Base-by-base conservation (phyloP, 2,329 filamentous ascomycete species). In the Lachnellula arida region DNA sequence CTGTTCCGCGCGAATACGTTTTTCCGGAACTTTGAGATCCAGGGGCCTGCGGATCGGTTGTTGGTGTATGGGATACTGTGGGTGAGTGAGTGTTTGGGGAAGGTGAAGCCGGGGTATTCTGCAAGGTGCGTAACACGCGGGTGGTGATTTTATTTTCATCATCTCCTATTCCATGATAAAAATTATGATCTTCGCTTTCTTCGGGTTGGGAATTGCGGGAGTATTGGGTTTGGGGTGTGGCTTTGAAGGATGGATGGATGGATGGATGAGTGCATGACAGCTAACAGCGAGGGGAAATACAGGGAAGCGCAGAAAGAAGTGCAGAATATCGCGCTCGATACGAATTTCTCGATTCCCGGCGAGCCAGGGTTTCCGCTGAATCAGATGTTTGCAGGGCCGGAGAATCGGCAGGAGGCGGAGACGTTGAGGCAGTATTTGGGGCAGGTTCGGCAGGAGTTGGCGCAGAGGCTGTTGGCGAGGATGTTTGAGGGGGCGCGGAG, bases 11-110 rank as follows among this genome's bases (percentile, higher is more conserved):
- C 94, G 68, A 97, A 99, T 79, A 97, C 93, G 58, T 93, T 99
- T 75, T 99, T 97, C 81, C 89, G 94, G 69, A 99, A 97, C 81
- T 99, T 99, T 69, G 94, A 97, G 80, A 96, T 97, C 78, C 93
- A 96, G 76, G 94, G 94, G 14, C 89, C 91, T 25, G 93, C 94
- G 56, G 94, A 99, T 75, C 84, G 94, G 42, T 85, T 97, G 69
- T 81, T 99, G 64, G 92, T 97, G 69, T 99, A 99, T 76, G 93
- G 93, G 60, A 99, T 97, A 72, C 81, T 96, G 71, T 97, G 93
- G 75, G 82, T 97, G 68, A 93, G 87, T 75, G 92, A 97, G 74
- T 92, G 91, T 67, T 77, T 99, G 71, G 79, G 81, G 67, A 95
- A 94, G 81, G 91, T 97, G 70, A 90, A 87, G 76, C 87, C 91